Evolutionary conservation across 345 rosid species (phyloP).

Genomic region (Aquilaria yunnanensis): DNA sequence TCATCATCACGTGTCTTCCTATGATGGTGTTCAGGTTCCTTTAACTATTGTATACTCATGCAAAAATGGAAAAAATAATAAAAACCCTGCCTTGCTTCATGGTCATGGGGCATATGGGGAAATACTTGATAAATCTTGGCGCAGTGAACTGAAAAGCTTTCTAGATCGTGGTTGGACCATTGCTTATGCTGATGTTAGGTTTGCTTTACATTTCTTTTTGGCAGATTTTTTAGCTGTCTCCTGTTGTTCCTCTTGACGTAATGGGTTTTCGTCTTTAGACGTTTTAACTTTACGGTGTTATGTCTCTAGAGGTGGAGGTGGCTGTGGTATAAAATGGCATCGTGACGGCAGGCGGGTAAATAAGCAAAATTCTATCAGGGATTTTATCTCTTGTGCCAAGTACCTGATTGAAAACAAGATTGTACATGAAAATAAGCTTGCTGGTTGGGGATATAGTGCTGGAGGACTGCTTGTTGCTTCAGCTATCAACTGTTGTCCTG

Average conservation of each 20-base stretch:
- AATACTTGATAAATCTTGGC: constrained; percentile 86
- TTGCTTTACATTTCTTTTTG: constrained; percentile 16
- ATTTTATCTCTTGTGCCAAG: constrained; percentile 71
- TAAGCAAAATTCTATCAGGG: constrained; percentile 69
- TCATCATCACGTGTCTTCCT: constrained; percentile 51
- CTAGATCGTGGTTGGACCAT: constrained; percentile 97
- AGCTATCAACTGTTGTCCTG: constrained; percentile 68
- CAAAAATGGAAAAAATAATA: constrained; percentile 32
- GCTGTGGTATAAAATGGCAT: constrained; percentile 81
- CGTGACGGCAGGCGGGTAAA: constrained; percentile 60
- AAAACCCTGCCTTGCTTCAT: constrained; percentile 71
- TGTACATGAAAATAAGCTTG: constrained; percentile 68
- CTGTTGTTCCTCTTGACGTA: no score
- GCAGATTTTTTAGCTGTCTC: constrained; percentile 5
- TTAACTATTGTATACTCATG: constrained; percentile 68
- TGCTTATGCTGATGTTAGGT: constrained; percentile 98
- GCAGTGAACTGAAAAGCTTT: constrained; percentile 86
- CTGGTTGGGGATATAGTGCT: constrained; percentile 92
- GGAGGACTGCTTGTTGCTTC: constrained; percentile 94
- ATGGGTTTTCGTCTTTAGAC: no score
- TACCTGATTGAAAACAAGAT: constrained; percentile 60
- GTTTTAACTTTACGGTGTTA: constrained; percentile 1
- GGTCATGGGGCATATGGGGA: constrained; percentile 99
- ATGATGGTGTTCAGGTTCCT: constrained; percentile 75
- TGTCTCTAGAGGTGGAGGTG: constrained; percentile 82